A percentile compares a stretch with the other conserved stretches of the same genome.
These are phyloP conservation scores for Sanghuangporus sanghuang DNA, from an alignment of 1,284 basidiomycete species.

Conservation along the genomic window DNA sequence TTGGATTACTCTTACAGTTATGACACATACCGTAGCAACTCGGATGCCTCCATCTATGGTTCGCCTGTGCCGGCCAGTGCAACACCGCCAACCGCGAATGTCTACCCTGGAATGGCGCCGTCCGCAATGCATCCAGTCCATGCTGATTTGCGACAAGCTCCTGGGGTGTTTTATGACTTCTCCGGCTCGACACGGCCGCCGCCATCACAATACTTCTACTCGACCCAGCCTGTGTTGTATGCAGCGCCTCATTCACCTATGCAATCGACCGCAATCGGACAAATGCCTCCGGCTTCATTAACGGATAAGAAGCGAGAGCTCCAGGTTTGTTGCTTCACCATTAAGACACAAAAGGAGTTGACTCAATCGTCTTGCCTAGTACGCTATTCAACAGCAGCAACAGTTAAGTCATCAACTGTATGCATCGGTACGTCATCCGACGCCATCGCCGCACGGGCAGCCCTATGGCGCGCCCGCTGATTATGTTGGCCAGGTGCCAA, in stretches of 20 bases:
- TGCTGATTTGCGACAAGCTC: conserved; percentile 43
- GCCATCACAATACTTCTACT: conserved; percentile 57
- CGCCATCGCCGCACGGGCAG: conserved; percentile 34
- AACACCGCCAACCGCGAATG: conserved; percentile 33
- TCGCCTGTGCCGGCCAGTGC: conserved; percentile 35
- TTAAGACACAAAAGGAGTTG: background rate
- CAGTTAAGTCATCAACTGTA: conserved; percentile 36
- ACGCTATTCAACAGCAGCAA: conserved; percentile 41
- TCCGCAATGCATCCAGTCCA: conserved; percentile 40
- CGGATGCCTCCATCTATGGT: conserved; percentile 50
- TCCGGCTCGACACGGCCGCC: conserved; percentile 39
- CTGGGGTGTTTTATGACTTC: conserved; percentile 59
- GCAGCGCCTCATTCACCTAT: conserved; percentile 46
- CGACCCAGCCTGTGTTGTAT: conserved; percentile 52
- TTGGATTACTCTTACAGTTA: conserved; percentile 45
- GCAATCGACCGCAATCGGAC: conserved; percentile 33
- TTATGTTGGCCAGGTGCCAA: conserved; percentile 43
- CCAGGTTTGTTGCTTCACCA: conserved; percentile 39
- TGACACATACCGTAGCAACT: conserved; percentile 46
- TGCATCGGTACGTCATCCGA: conserved; percentile 33
- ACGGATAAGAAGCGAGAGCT: conserved; percentile 55
- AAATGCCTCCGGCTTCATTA: conserved; percentile 37
- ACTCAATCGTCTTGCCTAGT: conserved; percentile 28
- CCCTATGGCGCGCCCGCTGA: conserved; percentile 39
- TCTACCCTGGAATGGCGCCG: conserved; percentile 44